phyloP scores from a whole-genome alignment of 2,329 filamentous ascomycete species.

The Corniculantispora saksenae region DNA sequence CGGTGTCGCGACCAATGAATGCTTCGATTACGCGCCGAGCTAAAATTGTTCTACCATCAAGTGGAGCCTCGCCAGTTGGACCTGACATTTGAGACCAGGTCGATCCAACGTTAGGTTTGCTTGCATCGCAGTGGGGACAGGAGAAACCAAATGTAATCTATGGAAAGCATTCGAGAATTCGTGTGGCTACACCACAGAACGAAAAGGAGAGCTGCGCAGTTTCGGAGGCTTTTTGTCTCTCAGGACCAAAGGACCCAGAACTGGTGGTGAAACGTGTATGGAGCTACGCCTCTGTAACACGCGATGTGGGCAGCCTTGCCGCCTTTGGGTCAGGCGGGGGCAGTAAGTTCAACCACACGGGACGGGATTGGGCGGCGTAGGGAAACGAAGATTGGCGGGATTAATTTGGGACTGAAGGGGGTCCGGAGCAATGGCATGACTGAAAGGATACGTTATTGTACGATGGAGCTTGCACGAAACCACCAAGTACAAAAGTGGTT shows the following conservation, averaged over 20 bases:
- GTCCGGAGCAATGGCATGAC: background rate
- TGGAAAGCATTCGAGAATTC: no score
- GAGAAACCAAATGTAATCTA: background rate
- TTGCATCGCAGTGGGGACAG: background rate
- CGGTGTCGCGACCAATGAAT: background rate
- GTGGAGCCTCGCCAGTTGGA: background rate
- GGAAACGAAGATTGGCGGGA: background rate
- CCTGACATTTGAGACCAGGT: background rate
- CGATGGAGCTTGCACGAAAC: background rate
- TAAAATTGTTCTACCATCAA: background rate
- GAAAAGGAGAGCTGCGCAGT: background rate
- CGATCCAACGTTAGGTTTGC: background rate
- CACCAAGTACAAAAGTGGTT: no score
- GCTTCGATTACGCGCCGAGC: conserved; percentile 13
- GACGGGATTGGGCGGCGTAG: background rate
- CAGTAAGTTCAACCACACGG: background rate
- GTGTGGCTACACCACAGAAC: no score
- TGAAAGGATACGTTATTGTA: no score
- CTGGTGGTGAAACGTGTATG: conserved; percentile 15
- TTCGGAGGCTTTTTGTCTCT: background rate
- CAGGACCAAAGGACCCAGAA: background rate
- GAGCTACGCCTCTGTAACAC: conserved; percentile 16
- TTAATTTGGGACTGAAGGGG: background rate
- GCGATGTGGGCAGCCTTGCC: conserved; percentile 18
- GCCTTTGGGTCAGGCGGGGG: background rate